These are phyloP conservation scores for Wickerhamomyces bisporus DNA, from an alignment of 805 yeast species.

Conservation along the genomic window DNA sequence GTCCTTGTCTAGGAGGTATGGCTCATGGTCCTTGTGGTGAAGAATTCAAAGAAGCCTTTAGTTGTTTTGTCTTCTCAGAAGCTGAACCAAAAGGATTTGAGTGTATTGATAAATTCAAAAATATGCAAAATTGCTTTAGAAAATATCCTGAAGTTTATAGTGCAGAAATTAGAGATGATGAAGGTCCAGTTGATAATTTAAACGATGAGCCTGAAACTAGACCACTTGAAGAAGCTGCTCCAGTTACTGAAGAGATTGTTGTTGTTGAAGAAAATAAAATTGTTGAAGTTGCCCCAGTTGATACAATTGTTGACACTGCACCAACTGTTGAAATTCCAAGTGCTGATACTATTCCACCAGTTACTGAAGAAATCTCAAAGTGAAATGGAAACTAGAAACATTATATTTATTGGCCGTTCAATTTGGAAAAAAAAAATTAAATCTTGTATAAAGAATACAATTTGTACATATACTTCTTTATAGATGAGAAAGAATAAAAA, in stretches of 20 bases:
- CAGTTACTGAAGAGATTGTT: slow-evolving; percentile 5
- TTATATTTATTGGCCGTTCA: not conserved
- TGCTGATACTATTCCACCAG: slow-evolving; percentile 7
- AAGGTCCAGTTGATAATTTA: slow-evolving; percentile 33
- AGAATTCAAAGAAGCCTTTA: slow-evolving; percentile 89
- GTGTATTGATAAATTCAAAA: slow-evolving; percentile 84
- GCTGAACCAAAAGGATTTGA: slow-evolving; percentile 96
- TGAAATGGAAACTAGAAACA: too few species aligned
- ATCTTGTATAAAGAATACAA: not conserved
- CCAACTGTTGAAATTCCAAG: slow-evolving; percentile 8
- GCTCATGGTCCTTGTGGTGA: slow-evolving; percentile 98
- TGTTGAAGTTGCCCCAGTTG: slow-evolving; percentile 2
- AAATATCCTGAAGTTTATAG: slow-evolving; percentile 88
- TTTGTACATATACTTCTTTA: not conserved
- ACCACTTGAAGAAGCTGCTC: slow-evolving; percentile 12
- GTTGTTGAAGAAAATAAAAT: slow-evolving; percentile 6
- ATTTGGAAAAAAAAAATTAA: not conserved
- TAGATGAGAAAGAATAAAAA: not conserved
- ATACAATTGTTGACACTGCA: too few species aligned
- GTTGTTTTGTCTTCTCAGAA: slow-evolving; percentile 91
- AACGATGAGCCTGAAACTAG: slow-evolving; percentile 10
- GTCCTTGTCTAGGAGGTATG: slow-evolving; percentile 99
- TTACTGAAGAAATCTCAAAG: not conserved
- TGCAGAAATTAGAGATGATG: slow-evolving; percentile 84
- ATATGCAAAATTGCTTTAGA: slow-evolving; percentile 93